Percentiles rank a stretch among this genome's conserved stretches.
Conservation (phyloP, 2,329 filamentous ascomycete species). For the Rutstroemia sp. region DNA sequence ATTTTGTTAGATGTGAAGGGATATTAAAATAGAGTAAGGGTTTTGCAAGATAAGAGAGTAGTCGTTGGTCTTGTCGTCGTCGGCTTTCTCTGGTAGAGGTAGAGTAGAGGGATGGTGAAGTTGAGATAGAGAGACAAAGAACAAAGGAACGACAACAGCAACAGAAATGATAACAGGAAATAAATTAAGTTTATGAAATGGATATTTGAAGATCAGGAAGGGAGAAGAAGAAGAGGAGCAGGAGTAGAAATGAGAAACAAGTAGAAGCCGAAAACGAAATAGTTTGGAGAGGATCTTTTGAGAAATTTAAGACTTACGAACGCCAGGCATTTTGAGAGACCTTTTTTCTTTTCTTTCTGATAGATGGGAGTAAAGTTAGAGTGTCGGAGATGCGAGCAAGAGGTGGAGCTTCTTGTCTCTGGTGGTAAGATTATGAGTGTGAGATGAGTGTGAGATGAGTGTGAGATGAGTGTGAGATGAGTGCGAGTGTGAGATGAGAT, state of each 20-base stretch:
- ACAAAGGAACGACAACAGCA: not conserved
- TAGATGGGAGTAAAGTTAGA: no score
- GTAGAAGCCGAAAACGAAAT: not conserved
- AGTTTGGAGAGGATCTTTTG: not conserved
- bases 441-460: no score
- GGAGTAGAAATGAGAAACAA: not conserved
- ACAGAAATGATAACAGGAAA: not conserved
- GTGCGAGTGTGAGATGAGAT: not conserved
- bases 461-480: no score
- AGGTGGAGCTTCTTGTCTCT: no score
- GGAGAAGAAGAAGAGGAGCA: not conserved
- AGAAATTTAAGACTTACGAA: constrained; percentile 21
- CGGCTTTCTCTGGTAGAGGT: not conserved
- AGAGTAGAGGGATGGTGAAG: not conserved
- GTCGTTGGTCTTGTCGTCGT: not conserved
- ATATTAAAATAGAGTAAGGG: not conserved
- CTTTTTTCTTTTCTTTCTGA: no score
- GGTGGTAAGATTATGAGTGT: no score
- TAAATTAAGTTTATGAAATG: not conserved
- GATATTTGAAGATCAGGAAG: not conserved
- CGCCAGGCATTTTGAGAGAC: constrained; percentile 23
- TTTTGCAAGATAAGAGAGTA: not conserved
- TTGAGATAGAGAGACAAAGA: not conserved
- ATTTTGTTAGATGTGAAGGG: constrained; percentile 3
- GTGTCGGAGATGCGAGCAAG: no score